Evolutionary conservation across 2,329 filamentous ascomycete genomes (phyloP).

Genomic region (Dactylellina sp.): DNA sequence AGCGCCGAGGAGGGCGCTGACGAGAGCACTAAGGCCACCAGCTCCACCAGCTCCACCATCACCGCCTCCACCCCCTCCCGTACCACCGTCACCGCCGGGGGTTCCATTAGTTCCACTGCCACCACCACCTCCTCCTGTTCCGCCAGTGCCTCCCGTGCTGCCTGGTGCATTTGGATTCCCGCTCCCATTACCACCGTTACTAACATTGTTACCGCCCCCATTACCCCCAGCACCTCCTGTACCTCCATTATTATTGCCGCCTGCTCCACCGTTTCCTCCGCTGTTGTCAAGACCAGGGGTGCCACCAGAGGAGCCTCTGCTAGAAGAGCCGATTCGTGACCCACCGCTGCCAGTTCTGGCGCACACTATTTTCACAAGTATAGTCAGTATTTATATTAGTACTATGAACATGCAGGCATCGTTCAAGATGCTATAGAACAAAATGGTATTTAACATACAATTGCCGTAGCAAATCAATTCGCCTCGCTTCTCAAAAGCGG

Average conservation of each 20-base stretch:
- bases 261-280: constrained; percentile 3
- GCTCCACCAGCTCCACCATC: not conserved
- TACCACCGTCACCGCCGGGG: not conserved
- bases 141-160: constrained; percentile 2
- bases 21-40: not conserved
- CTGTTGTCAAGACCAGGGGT: not conserved
- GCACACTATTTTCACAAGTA: constrained; percentile 19
- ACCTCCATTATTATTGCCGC: not conserved
- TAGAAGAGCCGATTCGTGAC: not conserved
- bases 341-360: constrained; percentile 1
- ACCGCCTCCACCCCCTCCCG: not conserved
- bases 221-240: constrained; percentile 14
- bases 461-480: constrained; percentile 20
- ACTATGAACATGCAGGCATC: not conserved
- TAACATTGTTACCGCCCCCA: constrained; percentile 5
- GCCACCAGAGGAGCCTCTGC: not conserved
- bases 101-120: not conserved
- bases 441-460: constrained; percentile 1
- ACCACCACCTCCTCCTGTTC: constrained; percentile 1
- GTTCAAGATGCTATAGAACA: not conserved
- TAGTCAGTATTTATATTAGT: constrained; percentile 2
- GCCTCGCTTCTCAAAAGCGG: not conserved
- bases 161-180: constrained; percentile 4
- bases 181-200: constrained; percentile 12
- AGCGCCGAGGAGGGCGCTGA: not conserved